phyloP scores from a whole-genome alignment of 805 yeast species.

The Cyberlindnera petersonii region DNA sequence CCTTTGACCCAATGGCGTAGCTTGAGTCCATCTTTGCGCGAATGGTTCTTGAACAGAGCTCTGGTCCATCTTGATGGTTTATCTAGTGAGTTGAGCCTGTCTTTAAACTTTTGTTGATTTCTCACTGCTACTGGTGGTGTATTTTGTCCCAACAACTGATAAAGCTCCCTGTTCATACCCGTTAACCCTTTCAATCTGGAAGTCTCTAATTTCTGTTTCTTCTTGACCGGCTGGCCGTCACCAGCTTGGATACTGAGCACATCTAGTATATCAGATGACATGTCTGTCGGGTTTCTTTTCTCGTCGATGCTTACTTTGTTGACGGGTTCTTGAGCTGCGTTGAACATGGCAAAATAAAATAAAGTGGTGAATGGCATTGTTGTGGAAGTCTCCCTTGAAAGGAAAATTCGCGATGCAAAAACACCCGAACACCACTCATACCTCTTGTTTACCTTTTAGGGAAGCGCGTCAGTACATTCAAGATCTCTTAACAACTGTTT shows the following conservation, averaged over 20 bases:
- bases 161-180: constrained; percentile 88
- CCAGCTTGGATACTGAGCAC: constrained; percentile 61
- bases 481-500: not conserved
- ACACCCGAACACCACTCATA: constrained; percentile 8
- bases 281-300: constrained; percentile 1
- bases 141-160: constrained; percentile 84
- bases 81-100: constrained; percentile 52
- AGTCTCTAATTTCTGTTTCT: constrained; percentile 31
- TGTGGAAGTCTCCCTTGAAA: too few species aligned
- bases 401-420: too few species aligned
- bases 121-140: constrained; percentile 78
- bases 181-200: constrained; percentile 32
- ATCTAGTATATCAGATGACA: constrained; percentile 65
- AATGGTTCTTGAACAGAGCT: constrained; percentile 53
- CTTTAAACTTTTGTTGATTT: constrained; percentile 52
- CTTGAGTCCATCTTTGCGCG: constrained; percentile 46
- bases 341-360: too few species aligned
- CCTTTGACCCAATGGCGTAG: constrained; percentile 90
- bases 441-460: constrained; percentile 11
- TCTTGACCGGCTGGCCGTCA: constrained; percentile 25
- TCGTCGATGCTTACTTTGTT: constrained; percentile 1
- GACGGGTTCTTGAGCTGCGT: too few species aligned
- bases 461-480: constrained; percentile 2
- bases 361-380: too few species aligned
- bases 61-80: constrained; percentile 83